phyloP scores from a whole-genome alignment of 1,139 yeast genomes.

The Dujonia santamariae region DNA sequence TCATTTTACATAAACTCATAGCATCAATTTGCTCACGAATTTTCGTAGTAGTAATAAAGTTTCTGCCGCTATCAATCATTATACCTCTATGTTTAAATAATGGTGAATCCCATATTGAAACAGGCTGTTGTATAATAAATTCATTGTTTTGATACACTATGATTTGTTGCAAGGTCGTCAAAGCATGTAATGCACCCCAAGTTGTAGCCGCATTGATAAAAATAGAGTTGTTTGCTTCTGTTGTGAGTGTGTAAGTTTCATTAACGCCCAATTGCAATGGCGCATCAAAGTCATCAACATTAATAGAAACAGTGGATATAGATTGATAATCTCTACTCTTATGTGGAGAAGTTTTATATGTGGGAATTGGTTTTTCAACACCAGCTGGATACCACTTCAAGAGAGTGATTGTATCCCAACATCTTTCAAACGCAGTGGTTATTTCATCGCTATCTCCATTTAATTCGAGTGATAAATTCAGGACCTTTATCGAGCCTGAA shows the following conservation, averaged over 20 bases:
- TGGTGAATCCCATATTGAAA: constrained; percentile 37
- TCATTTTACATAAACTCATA: constrained; percentile 41
- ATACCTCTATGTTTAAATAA: constrained; percentile 43
- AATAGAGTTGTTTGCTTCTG: constrained; percentile 15
- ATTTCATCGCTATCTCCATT: constrained; percentile 10
- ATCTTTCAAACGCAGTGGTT: constrained; percentile 17
- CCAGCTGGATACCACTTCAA: constrained; percentile 29
- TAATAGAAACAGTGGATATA: constrained; percentile 11
- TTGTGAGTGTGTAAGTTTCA: constrained; percentile 23
- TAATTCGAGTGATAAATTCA: constrained; percentile 11
- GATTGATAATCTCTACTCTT: not conserved
- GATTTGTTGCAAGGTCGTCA: constrained; percentile 44
- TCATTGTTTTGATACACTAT: constrained; percentile 22
- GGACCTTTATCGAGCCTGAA: constrained; percentile 10
- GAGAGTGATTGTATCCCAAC: constrained; percentile 13
- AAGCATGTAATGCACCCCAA: constrained; percentile 48
- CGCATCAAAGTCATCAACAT: constrained; percentile 23
- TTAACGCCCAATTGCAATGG: constrained; percentile 39
- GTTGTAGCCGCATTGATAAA: constrained; percentile 29
- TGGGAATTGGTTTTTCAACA: constrained; percentile 16
- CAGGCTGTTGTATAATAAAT: constrained; percentile 31
- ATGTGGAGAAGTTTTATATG: constrained; percentile 5
- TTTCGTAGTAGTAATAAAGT: constrained; percentile 29
- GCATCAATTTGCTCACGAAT: constrained; percentile 40
- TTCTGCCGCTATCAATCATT: constrained; percentile 44